Evolutionary conservation across 177 flowering plant species (phyloP), one percentile per base, ranked within the genome.

Genomic region (Tripterygium wilfordii): DNA sequence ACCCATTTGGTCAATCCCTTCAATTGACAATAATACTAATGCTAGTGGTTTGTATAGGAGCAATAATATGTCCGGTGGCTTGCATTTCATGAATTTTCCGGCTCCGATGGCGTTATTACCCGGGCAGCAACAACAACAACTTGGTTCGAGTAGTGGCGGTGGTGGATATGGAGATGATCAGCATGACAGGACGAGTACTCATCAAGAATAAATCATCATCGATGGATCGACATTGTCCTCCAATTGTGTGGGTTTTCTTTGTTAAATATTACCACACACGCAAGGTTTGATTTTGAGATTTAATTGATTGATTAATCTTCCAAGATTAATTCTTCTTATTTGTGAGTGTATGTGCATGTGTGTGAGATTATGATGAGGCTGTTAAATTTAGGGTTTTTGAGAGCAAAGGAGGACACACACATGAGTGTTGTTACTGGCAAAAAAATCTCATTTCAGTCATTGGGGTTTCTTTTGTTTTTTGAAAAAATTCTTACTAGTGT

Each of bases 21-120:
- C 67, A 3, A 71, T 63, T n/a, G n/a, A n/a, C 13, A 74, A 52
- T 28, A 76, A 69, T 33, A 71, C 54, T 12, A 62, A 48, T n/a
- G 62, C 51, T 2, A 49, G 45, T 16, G 59, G 53, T 1, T 54
- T 81, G 67, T 81, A 81, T 48, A 58, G 84, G 42, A 71, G 78
- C 13, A n/a, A n/a, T n/a, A n/a, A n/a, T n/a, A 63, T 74, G 65
- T 71, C 89, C 0, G 76, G 80, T 58, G 90, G 90, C 13, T 53
- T 83, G 26, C 90, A 83, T 63, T 80, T 83, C 49, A 76, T 83
- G 86, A 83, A 83, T 50, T 83, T 80, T 37, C 80, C 84, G 0
- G 50, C 84, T 1, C 77, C 86, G 0, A 49, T 83, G 40, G 71
- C 86, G 0, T 45, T 78, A 1, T 37, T 80, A 65, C 78, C 90